Base-by-base conservation (phyloP, 2,329 filamentous ascomycete genomes). In the Colletotrichum melonis region DNA sequence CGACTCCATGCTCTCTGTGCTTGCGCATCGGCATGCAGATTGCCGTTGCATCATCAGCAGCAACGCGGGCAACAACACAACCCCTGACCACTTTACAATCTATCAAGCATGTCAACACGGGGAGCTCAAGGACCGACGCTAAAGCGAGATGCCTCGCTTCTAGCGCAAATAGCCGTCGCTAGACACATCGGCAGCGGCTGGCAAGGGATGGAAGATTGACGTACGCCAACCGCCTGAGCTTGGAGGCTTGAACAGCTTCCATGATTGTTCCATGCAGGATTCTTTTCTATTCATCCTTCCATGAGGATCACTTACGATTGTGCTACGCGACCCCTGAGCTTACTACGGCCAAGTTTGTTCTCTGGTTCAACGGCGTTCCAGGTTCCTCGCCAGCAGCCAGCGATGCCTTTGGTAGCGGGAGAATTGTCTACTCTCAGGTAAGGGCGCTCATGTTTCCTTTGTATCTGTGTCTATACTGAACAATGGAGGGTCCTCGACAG, bases 231-330 rank as follows among this genome's bases (percentile, higher is more conserved):
- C 57, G 57, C 35, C 35, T 56, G 35, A 59, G 12, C 52, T 52
- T 58, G 38, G 49, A 63, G 59, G 9, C 42, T 52, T 30, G 14
- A 49, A 28, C 32, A 46, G 67, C 70, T 73, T 73, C 70, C 49
- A 70, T 49, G 55, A 70, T 52, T 70, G 56, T 73, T 73, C 70
- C 60, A 73, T 73, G 67, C 70, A 56, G 24, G 60, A 56, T 60
- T 69, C 68, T 35, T 58, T 54, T 69, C 68, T 35, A 63, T 54
- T 59, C 55, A 68, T 68, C 57, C 22, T 67, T 63, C 49, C 63
- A 11, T 68, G 24, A 63, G 42, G 59, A 55, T 57, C 26, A 55
- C 62, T 67, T 67, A 28, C 14, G 22, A 57, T 54, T 63, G 28
- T 55, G 60, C 28, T 22, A 32, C 56, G 42, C n/a, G 26, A 22